Conservation (phyloP, 331 rosid genomes). For the Malus hybrid region DNA sequence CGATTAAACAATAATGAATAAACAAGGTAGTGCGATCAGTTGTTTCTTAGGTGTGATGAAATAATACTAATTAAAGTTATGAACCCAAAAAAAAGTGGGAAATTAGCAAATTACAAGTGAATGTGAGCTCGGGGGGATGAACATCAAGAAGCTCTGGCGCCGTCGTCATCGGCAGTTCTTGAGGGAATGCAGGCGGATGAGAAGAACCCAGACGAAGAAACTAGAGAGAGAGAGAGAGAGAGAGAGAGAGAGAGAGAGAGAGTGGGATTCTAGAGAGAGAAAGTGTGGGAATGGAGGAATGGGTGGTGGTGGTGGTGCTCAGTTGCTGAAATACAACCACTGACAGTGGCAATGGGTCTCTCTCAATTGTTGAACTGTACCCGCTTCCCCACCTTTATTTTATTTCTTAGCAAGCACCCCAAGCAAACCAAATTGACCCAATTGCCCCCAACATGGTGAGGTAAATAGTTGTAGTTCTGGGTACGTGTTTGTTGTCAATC, state of each 20-base stretch:
- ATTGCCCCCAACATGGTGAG: too few relatives aligned
- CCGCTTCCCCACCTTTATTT: not conserved
- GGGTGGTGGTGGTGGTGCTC: not conserved
- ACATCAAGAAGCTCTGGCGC: conserved; percentile 64
- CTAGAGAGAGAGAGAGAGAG: not conserved
- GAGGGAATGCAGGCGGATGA: not conserved
- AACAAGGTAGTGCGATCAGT: not conserved
- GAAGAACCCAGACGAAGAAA: not conserved
- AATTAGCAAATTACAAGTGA: conserved; percentile 48
- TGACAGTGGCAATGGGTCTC: conserved; percentile 15
- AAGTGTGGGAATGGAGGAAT: not conserved
- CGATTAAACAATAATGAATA: not conserved
- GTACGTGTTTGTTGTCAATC: too few relatives aligned
- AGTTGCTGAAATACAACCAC: too few relatives aligned
- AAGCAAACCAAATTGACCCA: not conserved
- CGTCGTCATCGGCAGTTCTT: conserved; percentile 22
- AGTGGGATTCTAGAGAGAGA: not conserved
- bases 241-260: not conserved
- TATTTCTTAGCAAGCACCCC: conserved; percentile 6
- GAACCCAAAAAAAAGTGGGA: not conserved
- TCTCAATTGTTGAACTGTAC: not conserved
- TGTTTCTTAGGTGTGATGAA: not conserved
- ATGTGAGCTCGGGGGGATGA: conserved; percentile 60
- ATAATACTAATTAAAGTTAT: not conserved
- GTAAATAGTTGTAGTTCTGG: too few relatives aligned